Evolutionary conservation across 768 basidiomycete genomes (phyloP), one percentile per base, ranked within the genome.

Genomic region (Crassisporium funariophilum): DNA sequence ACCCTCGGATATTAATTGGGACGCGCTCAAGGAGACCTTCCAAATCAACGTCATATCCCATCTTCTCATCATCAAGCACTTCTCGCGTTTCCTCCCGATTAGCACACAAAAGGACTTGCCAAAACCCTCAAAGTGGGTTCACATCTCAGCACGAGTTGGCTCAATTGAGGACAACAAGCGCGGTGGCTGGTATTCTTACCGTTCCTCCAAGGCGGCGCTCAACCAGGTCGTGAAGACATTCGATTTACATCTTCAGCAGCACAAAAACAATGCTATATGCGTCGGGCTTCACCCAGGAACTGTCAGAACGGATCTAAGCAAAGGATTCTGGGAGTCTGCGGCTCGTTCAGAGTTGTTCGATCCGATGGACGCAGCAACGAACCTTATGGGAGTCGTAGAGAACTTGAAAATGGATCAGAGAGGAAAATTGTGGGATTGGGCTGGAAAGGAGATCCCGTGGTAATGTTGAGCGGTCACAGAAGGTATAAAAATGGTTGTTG

Each of bases 131-230:
- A 81, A 78, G 55, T 82, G 81, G 81, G 76, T 79, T 17, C 81
- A 84, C 59, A 63, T 83, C 45, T 75, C 78, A 9, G 81, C 81
- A 13, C 77, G 79, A 29, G 75, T 83, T 7, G 81, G 82, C 22
- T 81, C 78, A 29, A 74, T 83, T 44, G 69, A 72, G 15, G 81
- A 84, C 55, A 84, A 83, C 57, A 64, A 62, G 19, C 70, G 69
- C 17, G 82, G 81, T 13, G 82, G 81, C 27, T 83, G 81, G 81
- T 83, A 77, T 57, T 82, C 79, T 23, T 83, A 83, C 59, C 77
- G 81, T 20, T 68, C 78, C 15, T 82, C 80, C 41, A 83, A 83
- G 59, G 76, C 82, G 0, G 81, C 82, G 40, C 73, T 84, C 38
- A 82, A 84, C 53, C 81, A 83, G 54, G 73, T 77, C n/a, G 59